phyloP scores from a whole-genome alignment of 176 grass and related monocot genomes.

The Pharus latifolius region DNA sequence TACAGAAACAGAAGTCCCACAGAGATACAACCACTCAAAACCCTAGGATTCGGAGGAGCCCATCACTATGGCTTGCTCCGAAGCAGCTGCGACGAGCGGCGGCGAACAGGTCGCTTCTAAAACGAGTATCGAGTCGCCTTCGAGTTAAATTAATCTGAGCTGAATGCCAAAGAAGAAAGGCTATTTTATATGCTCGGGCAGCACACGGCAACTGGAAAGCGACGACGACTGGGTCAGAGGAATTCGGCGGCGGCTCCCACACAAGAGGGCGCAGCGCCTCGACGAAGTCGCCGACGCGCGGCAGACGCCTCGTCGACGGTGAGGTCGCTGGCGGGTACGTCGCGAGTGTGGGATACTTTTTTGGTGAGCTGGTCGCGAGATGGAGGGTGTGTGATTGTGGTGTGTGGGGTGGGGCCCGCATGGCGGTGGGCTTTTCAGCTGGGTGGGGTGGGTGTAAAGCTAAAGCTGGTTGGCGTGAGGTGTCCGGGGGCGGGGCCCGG shows the following conservation, averaged over 20 bases:
- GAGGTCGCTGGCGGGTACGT: not conserved
- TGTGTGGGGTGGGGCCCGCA: conserved; percentile 22
- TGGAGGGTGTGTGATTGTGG: conserved; percentile 17
- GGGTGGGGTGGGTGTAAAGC: conserved; percentile 27
- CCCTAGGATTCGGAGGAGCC: conserved; percentile 36
- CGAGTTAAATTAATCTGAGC: conserved; percentile 3
- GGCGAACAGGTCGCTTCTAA: not conserved
- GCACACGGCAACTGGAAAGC: conserved; percentile 4
- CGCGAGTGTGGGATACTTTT: not conserved
- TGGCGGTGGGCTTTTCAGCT: conserved; percentile 26
- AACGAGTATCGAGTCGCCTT: conserved; percentile 5
- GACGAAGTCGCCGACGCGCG: not conserved
- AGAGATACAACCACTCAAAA: too few species aligned
- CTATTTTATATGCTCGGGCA: conserved; percentile 14
- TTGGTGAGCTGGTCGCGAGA: conserved; percentile 7
- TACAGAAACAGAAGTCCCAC: too few species aligned
- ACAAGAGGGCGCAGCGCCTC: not conserved
- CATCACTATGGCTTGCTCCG: conserved; percentile 1
- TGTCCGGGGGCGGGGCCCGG: not conserved
- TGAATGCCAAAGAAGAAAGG: conserved; percentile 1
- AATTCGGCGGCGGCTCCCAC: conserved; percentile 9
- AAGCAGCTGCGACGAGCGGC: not conserved
- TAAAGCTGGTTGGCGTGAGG: conserved; percentile 8
- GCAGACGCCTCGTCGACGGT: conserved; percentile 16
- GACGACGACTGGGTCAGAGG: conserved; percentile 19